Evolutionary conservation across 257 asterid species (phyloP).

Genomic region (Oldenlandia corymbosa): DNA sequence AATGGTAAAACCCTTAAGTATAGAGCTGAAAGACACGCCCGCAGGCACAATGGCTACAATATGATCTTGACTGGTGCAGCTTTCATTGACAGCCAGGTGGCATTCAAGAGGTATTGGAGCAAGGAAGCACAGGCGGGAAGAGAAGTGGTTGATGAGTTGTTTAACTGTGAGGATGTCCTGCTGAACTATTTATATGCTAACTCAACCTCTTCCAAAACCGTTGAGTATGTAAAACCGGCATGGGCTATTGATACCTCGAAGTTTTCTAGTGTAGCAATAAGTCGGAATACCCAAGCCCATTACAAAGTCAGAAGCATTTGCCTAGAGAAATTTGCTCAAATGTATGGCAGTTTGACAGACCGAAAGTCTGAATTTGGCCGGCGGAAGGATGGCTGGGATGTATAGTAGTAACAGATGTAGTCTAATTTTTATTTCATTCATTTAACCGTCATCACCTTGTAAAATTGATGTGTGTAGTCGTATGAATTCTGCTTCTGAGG

Average conservation of each 20-base stretch:
- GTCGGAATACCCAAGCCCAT: conserved; percentile 65
- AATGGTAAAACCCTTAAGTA: conserved; percentile 47
- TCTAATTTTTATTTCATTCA: no score
- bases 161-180: conserved; percentile 91
- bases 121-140: conserved; percentile 52
- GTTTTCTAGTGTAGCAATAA: conserved; percentile 76
- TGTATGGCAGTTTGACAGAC: conserved; percentile 60
- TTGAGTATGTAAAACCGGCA: conserved; percentile 66
- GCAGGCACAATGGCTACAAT: conserved; percentile 67
- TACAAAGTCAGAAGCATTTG: conserved; percentile 64
- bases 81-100: conserved; percentile 46
- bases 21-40: conserved; percentile 71
- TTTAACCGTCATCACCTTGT: not conserved
- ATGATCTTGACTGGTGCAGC: conserved; percentile 96
- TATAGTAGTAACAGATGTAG: conserved; percentile 49
- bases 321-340: conserved; percentile 43
- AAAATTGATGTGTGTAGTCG: conserved; percentile 19
- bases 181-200: conserved; percentile 87
- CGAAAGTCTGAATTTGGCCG: conserved; percentile 54
- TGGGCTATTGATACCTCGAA: conserved; percentile 84
- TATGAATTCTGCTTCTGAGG: conserved; percentile 33
- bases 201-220: conserved; percentile 45
- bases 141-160: conserved; percentile 48
- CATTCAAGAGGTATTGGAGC: conserved; percentile 84
- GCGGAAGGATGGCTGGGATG: conserved; percentile 95